phyloP scores from a whole-genome alignment of 179 eudicot genomes.

The Beta macrorhiza region DNA sequence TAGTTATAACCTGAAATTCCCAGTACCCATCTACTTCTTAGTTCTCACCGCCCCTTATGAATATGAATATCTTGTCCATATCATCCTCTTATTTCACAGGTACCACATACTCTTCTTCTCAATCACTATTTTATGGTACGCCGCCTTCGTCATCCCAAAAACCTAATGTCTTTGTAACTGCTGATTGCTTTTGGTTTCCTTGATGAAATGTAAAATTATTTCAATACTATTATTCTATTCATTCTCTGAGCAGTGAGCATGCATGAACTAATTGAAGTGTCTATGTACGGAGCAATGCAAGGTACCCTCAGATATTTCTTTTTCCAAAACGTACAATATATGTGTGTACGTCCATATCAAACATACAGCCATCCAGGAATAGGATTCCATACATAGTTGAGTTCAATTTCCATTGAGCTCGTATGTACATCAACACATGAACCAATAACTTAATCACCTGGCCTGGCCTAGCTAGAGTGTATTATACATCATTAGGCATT shows the following conservation, averaged over 20 bases:
- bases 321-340: not conserved
- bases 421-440: slow-evolving; percentile 22
- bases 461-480: not conserved
- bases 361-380: not conserved
- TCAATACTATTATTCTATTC: no score
- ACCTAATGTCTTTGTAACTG: not conserved
- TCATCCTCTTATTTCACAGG: slow-evolving; percentile 9
- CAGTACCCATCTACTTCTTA: not conserved
- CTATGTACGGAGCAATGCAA: not conserved
- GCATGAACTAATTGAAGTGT: no score
- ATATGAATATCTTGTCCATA: slow-evolving; percentile 13
- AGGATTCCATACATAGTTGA: not conserved
- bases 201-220: not conserved
- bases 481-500: not conserved
- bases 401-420: not conserved
- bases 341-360: no score
- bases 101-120: slow-evolving; percentile 22
- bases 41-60: slow-evolving; percentile 6
- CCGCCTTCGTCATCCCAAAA: slow-evolving; percentile 26
- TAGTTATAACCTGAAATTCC: slow-evolving; percentile 1
- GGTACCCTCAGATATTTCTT: not conserved
- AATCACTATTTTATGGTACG: slow-evolving; percentile 2
- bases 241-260: not conserved
- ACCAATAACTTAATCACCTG: slow-evolving; percentile 11
- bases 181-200: not conserved